Base-by-base conservation (phyloP, 768 basidiomycete genomes). In the Boletus reticuloceps region DNA sequence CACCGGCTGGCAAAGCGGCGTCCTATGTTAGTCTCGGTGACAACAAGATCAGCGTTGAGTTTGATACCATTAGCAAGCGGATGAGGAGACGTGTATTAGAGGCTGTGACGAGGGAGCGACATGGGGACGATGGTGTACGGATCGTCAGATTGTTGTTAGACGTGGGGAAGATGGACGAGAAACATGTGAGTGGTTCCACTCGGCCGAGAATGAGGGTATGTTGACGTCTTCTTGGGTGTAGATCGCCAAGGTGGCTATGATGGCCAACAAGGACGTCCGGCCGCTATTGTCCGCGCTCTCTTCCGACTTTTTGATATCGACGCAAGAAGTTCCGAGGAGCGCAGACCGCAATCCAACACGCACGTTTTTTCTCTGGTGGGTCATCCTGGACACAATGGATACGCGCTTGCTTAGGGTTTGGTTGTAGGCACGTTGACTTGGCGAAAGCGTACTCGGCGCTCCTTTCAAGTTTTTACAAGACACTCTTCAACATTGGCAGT, bases 201-300 rank as follows among this genome's bases (percentile, higher is more conserved):
- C 17, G 22, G 42, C 36, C 45, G 27, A 56, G 39, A 42, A 27
- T 31, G 22, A n/a, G 20, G 8, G 6, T 44, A 0, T 16, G 13
- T 48, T 55, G 38, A 65, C 27, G 36, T 25, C 47, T 40, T 17
- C 31, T 38, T n/a, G 17, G 27, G n/a, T 31, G 14, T 61, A 98
- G 95, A 85, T 99, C 46, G 89, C 92, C 31, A 96, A 96, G 70
- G 78, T 88, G 47, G 91, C 92, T 17, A 92, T 99, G 91, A 89
- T 98, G 79, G 82, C 91, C 2, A 79, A 88, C 34, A 93, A 91
- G 68, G 90, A 94, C 59, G 88, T 91, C 50, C 86, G 95, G 50
- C 85, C 88, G 12, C 74, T 92, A 43, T 77, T 98, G 51, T 82
- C 90, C 19, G 82, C 84, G 4, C 81, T 99, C 47, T 85, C 92